phyloP scores from a whole-genome alignment of 2,329 filamentous ascomycete species.

The Aspergillus flavus region DNA sequence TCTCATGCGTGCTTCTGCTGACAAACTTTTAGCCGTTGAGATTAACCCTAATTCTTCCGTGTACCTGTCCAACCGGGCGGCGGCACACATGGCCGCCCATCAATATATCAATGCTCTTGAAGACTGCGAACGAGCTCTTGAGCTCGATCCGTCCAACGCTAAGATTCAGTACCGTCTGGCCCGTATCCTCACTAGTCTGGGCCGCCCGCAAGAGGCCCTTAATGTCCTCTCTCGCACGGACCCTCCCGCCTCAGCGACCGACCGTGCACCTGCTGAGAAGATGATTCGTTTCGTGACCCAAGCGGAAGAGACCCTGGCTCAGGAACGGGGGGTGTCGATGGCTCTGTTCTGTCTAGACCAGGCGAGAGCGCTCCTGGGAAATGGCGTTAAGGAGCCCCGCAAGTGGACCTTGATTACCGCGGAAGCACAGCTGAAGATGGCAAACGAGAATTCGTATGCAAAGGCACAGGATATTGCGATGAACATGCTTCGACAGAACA shows the following conservation, averaged over 20 bases:
- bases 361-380: constrained; percentile 78
- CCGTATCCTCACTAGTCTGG: constrained; percentile 84
- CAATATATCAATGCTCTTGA: constrained; percentile 79
- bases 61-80: constrained; percentile 92
- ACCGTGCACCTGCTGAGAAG: constrained; percentile 76
- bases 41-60: constrained; percentile 82
- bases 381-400: constrained; percentile 75
- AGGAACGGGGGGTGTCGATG: constrained; percentile 84
- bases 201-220: constrained; percentile 83
- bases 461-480: constrained; percentile 94
- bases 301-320: constrained; percentile 74
- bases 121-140: constrained; percentile 79
- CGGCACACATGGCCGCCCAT: constrained; percentile 86
- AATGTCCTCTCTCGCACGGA: constrained; percentile 79
- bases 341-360: constrained; percentile 88
- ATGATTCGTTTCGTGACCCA: constrained; percentile 83
- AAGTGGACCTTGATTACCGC: constrained; percentile 94
- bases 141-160: constrained; percentile 80
- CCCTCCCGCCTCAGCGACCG: constrained; percentile 79
- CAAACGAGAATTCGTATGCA: constrained; percentile 81
- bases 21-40: constrained; percentile 69
- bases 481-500: constrained; percentile 80
- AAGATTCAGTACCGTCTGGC: constrained; percentile 89
- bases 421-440: constrained; percentile 91
- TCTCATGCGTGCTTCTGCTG: not conserved